Conservation (phyloP, 495 filamentous ascomycete species). For the Pyronema omphalodes region DNA sequence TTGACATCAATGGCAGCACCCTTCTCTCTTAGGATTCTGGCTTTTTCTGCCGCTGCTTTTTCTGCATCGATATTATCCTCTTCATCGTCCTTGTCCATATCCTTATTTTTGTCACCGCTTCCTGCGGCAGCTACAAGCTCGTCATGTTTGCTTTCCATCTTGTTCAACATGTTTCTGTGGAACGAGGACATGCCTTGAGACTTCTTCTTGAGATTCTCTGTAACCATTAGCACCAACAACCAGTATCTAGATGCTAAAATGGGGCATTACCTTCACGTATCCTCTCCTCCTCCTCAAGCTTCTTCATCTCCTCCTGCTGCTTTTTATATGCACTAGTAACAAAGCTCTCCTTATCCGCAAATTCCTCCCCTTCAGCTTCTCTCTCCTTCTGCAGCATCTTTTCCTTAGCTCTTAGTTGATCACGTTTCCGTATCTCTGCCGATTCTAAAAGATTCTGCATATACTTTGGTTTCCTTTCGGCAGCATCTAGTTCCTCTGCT, state of each 20-base stretch:
- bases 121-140: conserved; percentile 38
- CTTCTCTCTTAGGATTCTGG: conserved; percentile 49
- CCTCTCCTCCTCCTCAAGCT: conserved; percentile 77
- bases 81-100: not conserved
- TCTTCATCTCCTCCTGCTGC: conserved; percentile 69
- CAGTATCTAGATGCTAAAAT: not conserved
- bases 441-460: conserved; percentile 64
- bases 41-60: conserved; percentile 41
- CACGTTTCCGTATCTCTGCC: conserved; percentile 73
- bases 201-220: conserved; percentile 28
- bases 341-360: conserved; percentile 87
- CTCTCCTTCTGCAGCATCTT: conserved; percentile 71
- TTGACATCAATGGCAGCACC: conserved; percentile 61
- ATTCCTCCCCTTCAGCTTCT: conserved; percentile 85
- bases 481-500: conserved; percentile 23
- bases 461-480: conserved; percentile 52
- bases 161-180: conserved; percentile 64
- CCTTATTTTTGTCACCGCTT: not conserved
- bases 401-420: conserved; percentile 73
- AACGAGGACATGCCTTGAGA: conserved; percentile 68
- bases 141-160: conserved; percentile 56
- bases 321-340: conserved; percentile 89
- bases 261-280: conserved; percentile 41
- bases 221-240: not conserved
- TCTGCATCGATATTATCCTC: not conserved